Evolutionary conservation across 805 yeast genomes (phyloP), one percentile per base, ranked within the genome.

Genomic region (Saccharomycopsis sp.): DNA sequence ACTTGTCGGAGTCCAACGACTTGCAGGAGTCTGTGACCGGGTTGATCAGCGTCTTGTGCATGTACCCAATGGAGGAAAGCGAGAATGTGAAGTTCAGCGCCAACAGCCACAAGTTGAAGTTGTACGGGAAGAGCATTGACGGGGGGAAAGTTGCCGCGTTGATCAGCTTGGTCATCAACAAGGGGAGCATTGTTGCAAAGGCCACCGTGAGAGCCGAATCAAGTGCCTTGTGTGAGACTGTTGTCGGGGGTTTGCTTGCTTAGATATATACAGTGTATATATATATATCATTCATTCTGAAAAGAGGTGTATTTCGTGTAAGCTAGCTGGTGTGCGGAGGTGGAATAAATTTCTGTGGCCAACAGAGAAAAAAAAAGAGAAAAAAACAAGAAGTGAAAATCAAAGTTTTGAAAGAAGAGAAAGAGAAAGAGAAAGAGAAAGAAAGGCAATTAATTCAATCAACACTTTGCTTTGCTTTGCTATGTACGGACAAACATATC

Each of bases 51-150:
- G 61, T 62, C 22, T 70, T 86, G 48, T 71, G 77, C 30, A 70
- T 83, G 71, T 62, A 73, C 65, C 77, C 96, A 25, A 65, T 84
- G 53, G 94, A 83, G 48, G 80, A 80, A 31, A 67, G 81, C 3
- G 92, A 82, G 48, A 60, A 63, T 41, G 80, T 74, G 48, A 59
- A 76, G 18, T 65, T 53, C 41, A 69, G 53, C 34, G 59, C 65
- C 5, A 54, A 70, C 16, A 69, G 74, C 34, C 96, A 88, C 58
- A 67, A 74, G 9, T 68, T 92, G 63, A 87, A 86, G 64, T 64
- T 87, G 53, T 83, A 71, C 54, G 97, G 96, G 56, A 82, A 81
- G 64, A 76, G 84, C 52, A 59, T 65, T 45, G 60, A 32, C 62
- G 80, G 64, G 56, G 76, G 53, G 49, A 64, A 60, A 50, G 63